Evolutionary conservation across 176 grass and related monocot species (phyloP).

Genomic region (Bolboschoenus planiculmis): DNA sequence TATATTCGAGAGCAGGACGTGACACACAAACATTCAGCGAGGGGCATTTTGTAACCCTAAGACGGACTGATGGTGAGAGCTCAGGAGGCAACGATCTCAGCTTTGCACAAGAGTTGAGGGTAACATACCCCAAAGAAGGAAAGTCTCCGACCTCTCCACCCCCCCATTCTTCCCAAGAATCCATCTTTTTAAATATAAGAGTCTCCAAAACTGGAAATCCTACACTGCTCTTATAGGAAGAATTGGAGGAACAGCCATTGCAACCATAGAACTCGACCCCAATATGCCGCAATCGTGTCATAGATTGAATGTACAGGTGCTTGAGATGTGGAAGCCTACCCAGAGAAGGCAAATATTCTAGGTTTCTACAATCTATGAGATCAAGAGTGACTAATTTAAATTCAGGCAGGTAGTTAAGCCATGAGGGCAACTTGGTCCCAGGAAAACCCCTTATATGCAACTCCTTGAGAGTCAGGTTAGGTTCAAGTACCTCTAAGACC

Average conservation of each 20-base stretch:
- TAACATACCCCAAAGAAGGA: constrained; percentile 20
- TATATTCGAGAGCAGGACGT: background rate
- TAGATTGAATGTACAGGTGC: constrained; percentile 23
- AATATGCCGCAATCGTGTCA: constrained; percentile 24
- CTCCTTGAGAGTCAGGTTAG: constrained; percentile 16
- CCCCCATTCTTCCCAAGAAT: constrained; percentile 39
- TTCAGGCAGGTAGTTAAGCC: constrained; percentile 25
- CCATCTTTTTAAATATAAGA: constrained; percentile 30
- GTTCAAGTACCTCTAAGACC: constrained; percentile 19
- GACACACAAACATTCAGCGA: background rate
- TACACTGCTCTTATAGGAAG: background rate
- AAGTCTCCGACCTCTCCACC: constrained; percentile 27
- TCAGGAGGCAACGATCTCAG: constrained; percentile 27
- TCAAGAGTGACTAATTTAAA: constrained; percentile 26
- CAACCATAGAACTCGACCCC: constrained; percentile 5
- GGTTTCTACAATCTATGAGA: constrained; percentile 25
- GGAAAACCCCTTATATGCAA: constrained; percentile 19
- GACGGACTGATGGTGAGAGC: constrained; percentile 11
- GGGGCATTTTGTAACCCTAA: background rate
- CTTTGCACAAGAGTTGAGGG: constrained; percentile 29
- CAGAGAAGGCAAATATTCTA: constrained; percentile 26
- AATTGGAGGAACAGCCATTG: background rate
- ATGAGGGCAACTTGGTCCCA: constrained; percentile 31
- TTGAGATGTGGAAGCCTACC: constrained; percentile 33
- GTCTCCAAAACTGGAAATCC: constrained; percentile 35